Evolutionary conservation across 1,284 basidiomycete genomes (phyloP).

Genomic region (Malassezia furfur): DNA sequence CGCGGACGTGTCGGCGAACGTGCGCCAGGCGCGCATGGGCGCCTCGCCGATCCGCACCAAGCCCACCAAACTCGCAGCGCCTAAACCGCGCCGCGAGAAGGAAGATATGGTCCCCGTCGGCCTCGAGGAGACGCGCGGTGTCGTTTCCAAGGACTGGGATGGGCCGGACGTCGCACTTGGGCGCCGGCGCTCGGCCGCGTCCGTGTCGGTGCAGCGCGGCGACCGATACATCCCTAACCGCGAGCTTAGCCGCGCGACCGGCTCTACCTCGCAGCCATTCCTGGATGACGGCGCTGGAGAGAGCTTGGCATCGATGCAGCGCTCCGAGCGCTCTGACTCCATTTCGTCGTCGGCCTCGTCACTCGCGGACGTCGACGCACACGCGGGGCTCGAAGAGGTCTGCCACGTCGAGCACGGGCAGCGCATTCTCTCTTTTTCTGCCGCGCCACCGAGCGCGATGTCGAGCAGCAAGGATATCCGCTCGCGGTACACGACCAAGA

Average conservation of each 20-base stretch:
- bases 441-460: constrained; percentile 44
- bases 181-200: constrained; percentile 24
- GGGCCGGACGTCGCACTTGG: constrained; percentile 26
- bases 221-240: constrained; percentile 44
- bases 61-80: neutral
- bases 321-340: neutral
- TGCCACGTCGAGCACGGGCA: constrained; percentile 46
- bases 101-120: constrained; percentile 21
- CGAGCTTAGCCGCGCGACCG: constrained; percentile 27
- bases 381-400: constrained; percentile 34
- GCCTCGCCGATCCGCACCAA: constrained; percentile 13
- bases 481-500: constrained; percentile 33
- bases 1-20: constrained; percentile 27
- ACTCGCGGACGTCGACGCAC: constrained; percentile 25
- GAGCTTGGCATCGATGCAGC: constrained; percentile 20
- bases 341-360: constrained; percentile 16
- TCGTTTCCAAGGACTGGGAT: constrained; percentile 35
- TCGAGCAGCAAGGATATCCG: constrained; percentile 46
- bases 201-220: constrained; percentile 26
- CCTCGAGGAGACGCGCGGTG: constrained; percentile 15
- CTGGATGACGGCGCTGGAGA: constrained; percentile 31
- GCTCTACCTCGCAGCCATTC: constrained; percentile 20
- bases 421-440: constrained; percentile 50
- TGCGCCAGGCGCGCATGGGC: constrained; percentile 21
- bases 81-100: constrained; percentile 19